Evolutionary conservation across 2,329 filamentous ascomycete genomes (phyloP).

Genomic region (Sphaerostilbella broomeana): DNA sequence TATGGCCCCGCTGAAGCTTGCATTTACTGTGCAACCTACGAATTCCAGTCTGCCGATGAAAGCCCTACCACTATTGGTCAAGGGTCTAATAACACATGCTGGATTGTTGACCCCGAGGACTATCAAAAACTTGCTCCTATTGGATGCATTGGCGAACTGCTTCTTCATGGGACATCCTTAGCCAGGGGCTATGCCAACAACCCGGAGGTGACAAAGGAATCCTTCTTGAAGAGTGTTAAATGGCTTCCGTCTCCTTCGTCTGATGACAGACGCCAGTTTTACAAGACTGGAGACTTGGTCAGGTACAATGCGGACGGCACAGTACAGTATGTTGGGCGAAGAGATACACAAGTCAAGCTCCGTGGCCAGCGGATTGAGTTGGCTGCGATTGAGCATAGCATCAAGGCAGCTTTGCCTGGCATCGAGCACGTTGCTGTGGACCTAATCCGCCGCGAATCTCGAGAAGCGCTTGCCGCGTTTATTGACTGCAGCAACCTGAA

Average conservation of each 20-base stretch:
- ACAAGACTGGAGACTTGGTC: constrained; percentile 18
- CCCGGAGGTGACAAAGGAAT: constrained; percentile 21
- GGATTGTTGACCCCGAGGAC: constrained; percentile 18
- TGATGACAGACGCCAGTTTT: constrained; percentile 14
- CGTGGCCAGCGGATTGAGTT: constrained; percentile 14
- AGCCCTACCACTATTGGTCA: constrained; percentile 12
- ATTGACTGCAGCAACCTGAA: no score
- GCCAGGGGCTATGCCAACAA: constrained; percentile 43
- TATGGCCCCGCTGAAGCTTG: constrained; percentile 18
- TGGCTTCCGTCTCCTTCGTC: constrained; percentile 19
- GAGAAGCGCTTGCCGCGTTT: constrained; percentile 5
- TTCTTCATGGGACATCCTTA: constrained; percentile 29
- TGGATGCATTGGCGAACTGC: constrained; percentile 18
- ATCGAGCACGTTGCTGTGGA: constrained; percentile 9
- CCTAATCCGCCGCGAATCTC: neutral
- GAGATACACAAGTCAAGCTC: constrained; percentile 13
- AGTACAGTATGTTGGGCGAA: constrained; percentile 9
- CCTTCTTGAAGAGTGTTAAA: constrained; percentile 16
- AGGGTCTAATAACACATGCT: constrained; percentile 13
- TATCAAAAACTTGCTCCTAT: constrained; percentile 15
- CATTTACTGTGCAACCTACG: constrained; percentile 11
- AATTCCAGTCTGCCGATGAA: constrained; percentile 1
- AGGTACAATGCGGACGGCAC: constrained; percentile 1
- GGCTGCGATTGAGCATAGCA: constrained; percentile 11
- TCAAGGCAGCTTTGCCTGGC: neutral